Base-by-base conservation (phyloP, 352 stramenopile species). In the Globisporangium echinulatum region DNA sequence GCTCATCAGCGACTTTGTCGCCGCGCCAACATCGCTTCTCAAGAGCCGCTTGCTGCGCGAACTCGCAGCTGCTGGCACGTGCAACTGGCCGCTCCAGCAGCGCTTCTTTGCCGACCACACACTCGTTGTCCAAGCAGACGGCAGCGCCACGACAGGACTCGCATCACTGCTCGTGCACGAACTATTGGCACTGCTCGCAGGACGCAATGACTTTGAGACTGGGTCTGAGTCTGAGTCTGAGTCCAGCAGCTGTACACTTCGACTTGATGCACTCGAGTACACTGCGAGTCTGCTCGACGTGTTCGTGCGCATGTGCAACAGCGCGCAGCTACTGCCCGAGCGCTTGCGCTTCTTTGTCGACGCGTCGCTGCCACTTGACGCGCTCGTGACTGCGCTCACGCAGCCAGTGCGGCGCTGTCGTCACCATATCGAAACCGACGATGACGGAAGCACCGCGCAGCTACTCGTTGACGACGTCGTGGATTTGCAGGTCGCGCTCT, bases 81-180 rank as follows among this genome's bases (percentile, higher is more conserved):
- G 69, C 56, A 77, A 68, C 10, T 44, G 58, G 5, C 46, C 58
- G n/a, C 62, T 88, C 9, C 69, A 77, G 58, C 59, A 64, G 14
- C 70, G 85, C 43, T 81, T 84, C 64, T 86, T 90, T 25, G 64
- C 72, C 54, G 67, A 87, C 59, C 70, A 71, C 11, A 79, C 67
- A 44, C 17, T 58, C 52, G 7, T 58, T 14, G 36, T 19, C 8
- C 2, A 7, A 33, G n/a, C 51, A 13, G 15, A 11, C 36, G 37
- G 25, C 67, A 66, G 14, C 17, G 73, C 36, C 47, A 6, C 36
- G 8, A 62, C 54, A 14, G 74, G 75, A 42, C 58, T 88, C 13
- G 49, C 57, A 11, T 52, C 49, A 1, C 70, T 74, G 33, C 54
- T 83, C 5, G 47, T 71, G 7, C 51, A 66, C 6, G 71, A 85